Evolutionary conservation across 768 basidiomycete species (phyloP).

Genomic region (Tulasnella sp.): DNA sequence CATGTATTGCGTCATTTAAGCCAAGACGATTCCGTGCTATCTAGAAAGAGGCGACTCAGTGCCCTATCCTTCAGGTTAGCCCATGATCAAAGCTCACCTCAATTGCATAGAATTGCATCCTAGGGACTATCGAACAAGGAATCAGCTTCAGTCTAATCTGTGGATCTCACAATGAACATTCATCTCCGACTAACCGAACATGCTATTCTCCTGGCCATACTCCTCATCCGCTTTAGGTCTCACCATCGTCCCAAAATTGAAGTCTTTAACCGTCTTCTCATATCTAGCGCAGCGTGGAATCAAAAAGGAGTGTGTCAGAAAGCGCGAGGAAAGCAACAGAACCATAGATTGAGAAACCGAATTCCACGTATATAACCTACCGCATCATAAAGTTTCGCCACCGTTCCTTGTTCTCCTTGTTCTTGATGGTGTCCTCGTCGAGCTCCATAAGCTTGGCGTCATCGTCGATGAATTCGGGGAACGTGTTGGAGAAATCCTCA

Average conservation of each 20-base stretch:
- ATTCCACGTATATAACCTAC: constrained; percentile 33
- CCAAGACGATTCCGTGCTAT: constrained; percentile 87
- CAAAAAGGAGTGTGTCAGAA: neutral
- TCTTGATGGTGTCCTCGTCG: constrained; percentile 92
- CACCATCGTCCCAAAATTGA: constrained; percentile 94
- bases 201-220: constrained; percentile 86
- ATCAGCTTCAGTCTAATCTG: neutral
- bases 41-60: constrained; percentile 32
- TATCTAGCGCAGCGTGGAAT: no score
- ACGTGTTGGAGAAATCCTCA: constrained; percentile 57
- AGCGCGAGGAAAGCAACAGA: neutral
- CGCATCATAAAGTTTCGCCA: constrained; percentile 82
- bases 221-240: constrained; percentile 67
- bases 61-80: neutral
- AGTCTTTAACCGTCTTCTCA: constrained; percentile 82
- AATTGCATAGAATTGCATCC: constrained; percentile 81
- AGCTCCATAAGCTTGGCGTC: constrained; percentile 40
- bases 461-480: constrained; percentile 57
- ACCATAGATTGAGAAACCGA: no score
- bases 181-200: constrained; percentile 62
- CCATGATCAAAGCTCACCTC: constrained; percentile 41
- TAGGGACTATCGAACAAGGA: constrained; percentile 21
- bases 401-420: constrained; percentile 66
- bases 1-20: constrained; percentile 78
- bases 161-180: neutral